Evolutionary conservation across 2,329 filamentous ascomycete species (phyloP).

Genomic region (Hirsutella minnesotensis): DNA sequence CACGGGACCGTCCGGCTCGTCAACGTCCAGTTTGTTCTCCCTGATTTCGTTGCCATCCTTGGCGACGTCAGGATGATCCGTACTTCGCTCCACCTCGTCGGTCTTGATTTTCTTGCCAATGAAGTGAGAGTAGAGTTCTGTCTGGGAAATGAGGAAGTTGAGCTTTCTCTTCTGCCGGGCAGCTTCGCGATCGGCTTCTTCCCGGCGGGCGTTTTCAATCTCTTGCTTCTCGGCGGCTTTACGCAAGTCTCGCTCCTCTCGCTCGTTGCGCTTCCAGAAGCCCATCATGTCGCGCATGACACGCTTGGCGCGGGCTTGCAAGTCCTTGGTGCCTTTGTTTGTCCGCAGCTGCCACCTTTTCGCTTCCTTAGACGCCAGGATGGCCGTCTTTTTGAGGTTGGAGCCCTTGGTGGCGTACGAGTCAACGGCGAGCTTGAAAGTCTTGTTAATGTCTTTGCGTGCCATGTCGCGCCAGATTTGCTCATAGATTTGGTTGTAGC

Average conservation of each 20-base stretch:
- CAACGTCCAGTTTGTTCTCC: slow-evolving; percentile 34
- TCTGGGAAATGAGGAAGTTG: slow-evolving; percentile 98
- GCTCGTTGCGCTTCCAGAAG: slow-evolving; percentile 98
- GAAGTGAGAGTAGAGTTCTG: slow-evolving; percentile 97
- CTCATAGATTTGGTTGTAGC: slow-evolving; percentile 93
- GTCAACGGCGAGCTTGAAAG: slow-evolving; percentile 75
- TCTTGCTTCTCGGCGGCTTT: slow-evolving; percentile 93
- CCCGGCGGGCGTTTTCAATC: slow-evolving; percentile 90
- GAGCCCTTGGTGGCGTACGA: slow-evolving; percentile 80
- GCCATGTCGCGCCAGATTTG: slow-evolving; percentile 95
- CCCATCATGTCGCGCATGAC: slow-evolving; percentile 99
- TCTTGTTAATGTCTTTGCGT: slow-evolving; percentile 86
- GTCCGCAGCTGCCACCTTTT: slow-evolving; percentile 94
- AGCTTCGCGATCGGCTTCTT: slow-evolving; percentile 93
- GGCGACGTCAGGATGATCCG: slow-evolving; percentile 64
- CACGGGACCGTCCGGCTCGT: slow-evolving; percentile 40
- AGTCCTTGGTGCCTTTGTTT: slow-evolving; percentile 97
- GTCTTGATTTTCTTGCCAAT: slow-evolving; percentile 99
- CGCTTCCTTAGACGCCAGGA: slow-evolving; percentile 92
- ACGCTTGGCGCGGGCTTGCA: slow-evolving; percentile 90
- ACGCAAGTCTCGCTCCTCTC: slow-evolving; percentile 87
- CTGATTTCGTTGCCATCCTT: slow-evolving; percentile 31
- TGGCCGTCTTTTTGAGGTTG: slow-evolving; percentile 96
- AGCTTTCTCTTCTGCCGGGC: slow-evolving; percentile 97
- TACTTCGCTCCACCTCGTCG: slow-evolving; percentile 82